Evolutionary conservation across 2,329 filamentous ascomycete genomes (phyloP), one percentile per base, ranked within the genome.

Genomic region (Nemania sp.): DNA sequence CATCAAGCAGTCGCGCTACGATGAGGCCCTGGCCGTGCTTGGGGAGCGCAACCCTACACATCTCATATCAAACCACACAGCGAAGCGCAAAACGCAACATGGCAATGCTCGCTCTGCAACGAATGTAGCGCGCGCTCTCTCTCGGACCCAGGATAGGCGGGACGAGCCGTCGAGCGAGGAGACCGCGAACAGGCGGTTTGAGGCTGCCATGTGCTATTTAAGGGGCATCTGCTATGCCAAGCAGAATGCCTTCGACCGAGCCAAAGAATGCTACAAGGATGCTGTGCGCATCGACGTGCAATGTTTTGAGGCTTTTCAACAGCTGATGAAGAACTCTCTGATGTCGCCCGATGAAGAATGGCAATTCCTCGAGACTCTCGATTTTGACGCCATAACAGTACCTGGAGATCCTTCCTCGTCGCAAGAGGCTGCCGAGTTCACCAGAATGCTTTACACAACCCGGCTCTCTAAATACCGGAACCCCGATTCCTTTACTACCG

Each of bases 191-290:
- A 81, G 96, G 60, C 89, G 91, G 61, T 96, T 95, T 69, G 94
- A 99, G 77, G 95, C 95, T 0, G 92, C 90, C 72, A 99, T 99
- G 93, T 99, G 95, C 78, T 97, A 96, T 74, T 79, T 99, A 54
- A 84, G 95, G 21, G 95, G 95, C 5, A 84, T 97, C 51, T 98
- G 96, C 80, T 97, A 92, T 74, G 93, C 95, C 6, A 97, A 97
- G 77, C 91, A 97, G 75, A 99, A 98, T 75, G 91, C 94, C 25
- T 98, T 98, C 70, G 95, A 99, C 74, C 88, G 92, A 35, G 95
- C 95, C 54, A 97, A 97, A 75, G 93, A 98, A 71, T 98, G 95
- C 78, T 99, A 98, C 82, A 98, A 97, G 79, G 92, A 96, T 70
- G 95, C 95, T 1, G 92, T 98, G 47, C 87, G 91, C 63, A 97